Percentiles rank a stretch among this genome's conserved stretches.
Conservation (phyloP, 2,329 filamentous ascomycete genomes). For the Botryotinia calthae region DNA sequence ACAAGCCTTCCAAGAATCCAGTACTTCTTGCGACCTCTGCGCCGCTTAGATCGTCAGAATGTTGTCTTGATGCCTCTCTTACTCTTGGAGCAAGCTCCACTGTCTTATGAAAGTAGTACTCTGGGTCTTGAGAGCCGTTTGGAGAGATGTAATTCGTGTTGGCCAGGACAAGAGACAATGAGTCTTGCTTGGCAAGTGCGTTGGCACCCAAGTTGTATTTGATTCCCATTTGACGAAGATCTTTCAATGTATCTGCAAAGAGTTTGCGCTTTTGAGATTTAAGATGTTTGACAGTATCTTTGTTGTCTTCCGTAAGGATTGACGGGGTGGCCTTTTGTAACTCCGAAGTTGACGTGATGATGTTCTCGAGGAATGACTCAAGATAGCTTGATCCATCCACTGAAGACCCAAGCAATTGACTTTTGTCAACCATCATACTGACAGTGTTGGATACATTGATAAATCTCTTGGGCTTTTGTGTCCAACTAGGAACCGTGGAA, state of each 20-base stretch:
- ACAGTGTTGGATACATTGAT: slow-evolving; percentile 68
- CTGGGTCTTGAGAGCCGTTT: slow-evolving; percentile 36
- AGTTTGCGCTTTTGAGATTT: slow-evolving; percentile 88
- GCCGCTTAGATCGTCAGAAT: slow-evolving; percentile 80
- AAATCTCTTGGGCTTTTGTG: slow-evolving; percentile 59
- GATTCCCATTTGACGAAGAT: slow-evolving; percentile 84
- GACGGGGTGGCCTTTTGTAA: slow-evolving; percentile 81
- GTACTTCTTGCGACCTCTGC: slow-evolving; percentile 77
- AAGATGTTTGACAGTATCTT: slow-evolving; percentile 77
- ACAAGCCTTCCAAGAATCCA: slow-evolving; percentile 81
- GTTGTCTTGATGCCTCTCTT: slow-evolving; percentile 65
- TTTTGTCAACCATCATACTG: slow-evolving; percentile 68
- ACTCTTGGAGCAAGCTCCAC: slow-evolving; percentile 70
- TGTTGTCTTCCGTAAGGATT: slow-evolving; percentile 82
- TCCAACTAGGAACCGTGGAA: slow-evolving; percentile 41
- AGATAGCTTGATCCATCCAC: slow-evolving; percentile 60
- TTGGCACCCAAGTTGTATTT: slow-evolving; percentile 76
- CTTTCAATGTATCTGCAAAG: slow-evolving; percentile 83
- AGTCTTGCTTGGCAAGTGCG: slow-evolving; percentile 69
- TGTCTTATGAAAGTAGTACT: slow-evolving; percentile 76
- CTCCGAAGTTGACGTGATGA: slow-evolving; percentile 66
- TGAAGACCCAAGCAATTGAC: slow-evolving; percentile 49
- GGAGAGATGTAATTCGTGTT: slow-evolving; percentile 45
- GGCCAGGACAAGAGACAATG: slow-evolving; percentile 67
- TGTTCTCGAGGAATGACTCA: slow-evolving; percentile 64